Conservation (phyloP, 331 rosid genomes). For the Erythrophleum ivorense region DNA sequence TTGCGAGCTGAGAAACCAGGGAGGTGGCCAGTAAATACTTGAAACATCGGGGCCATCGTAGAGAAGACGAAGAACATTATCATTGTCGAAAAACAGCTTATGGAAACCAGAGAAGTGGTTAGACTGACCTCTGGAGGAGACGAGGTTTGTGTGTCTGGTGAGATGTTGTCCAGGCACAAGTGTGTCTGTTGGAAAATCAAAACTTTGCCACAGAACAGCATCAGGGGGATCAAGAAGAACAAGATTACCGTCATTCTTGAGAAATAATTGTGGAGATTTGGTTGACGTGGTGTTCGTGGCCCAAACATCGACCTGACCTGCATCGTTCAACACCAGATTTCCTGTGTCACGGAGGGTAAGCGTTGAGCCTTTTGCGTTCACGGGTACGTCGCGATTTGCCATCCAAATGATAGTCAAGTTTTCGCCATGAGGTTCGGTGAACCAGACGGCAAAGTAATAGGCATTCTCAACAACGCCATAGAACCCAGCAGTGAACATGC, state of each 20-base stretch:
- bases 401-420: conserved; percentile 43
- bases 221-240: background rate
- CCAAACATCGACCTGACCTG: background rate
- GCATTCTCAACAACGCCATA: conserved; percentile 46
- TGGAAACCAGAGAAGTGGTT: background rate
- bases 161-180: background rate
- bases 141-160: background rate
- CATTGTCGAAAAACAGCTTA: background rate
- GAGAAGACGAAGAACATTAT: background rate
- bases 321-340: conserved; percentile 34
- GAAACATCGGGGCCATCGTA: background rate
- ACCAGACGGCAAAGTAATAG: conserved; percentile 53
- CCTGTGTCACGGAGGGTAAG: conserved; percentile 42
- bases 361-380: conserved; percentile 46
- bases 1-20: background rate
- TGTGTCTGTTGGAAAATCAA: background rate
- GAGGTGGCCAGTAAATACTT: background rate
- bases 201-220: conserved; percentile 41
- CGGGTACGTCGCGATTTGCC: conserved; percentile 47
- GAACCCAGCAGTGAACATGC: conserved; percentile 46
- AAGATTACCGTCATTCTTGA: background rate
- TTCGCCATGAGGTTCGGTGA: conserved; percentile 1
- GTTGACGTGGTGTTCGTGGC: background rate
- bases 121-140: background rate
- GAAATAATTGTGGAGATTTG: background rate